Conservation (phyloP, 345 rosid species). For the Raphanus raphanistrum region DNA sequence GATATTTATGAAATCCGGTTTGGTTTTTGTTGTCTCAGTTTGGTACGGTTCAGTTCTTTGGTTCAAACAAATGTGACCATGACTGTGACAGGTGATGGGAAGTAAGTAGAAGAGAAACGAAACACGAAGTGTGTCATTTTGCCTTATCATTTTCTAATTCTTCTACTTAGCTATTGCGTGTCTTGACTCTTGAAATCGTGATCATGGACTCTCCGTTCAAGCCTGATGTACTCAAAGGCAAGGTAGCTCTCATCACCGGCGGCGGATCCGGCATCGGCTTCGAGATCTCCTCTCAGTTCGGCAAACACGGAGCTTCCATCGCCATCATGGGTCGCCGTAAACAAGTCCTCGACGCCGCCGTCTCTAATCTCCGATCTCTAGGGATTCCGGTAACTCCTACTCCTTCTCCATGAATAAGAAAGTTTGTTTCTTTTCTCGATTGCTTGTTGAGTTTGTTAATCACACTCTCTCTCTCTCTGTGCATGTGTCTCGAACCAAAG, state of each 20-base stretch:
- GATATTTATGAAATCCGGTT: no score
- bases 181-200: background rate
- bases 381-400: conserved; percentile 51
- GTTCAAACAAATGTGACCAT: no score
- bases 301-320: conserved; percentile 69
- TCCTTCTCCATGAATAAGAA: background rate
- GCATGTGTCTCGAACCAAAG: conserved; percentile 28
- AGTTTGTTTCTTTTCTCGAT: background rate
- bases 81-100: background rate
- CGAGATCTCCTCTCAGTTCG: conserved; percentile 68
- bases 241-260: conserved; percentile 74
- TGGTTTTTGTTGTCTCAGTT: no score
- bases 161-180: background rate
- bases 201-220: conserved; percentile 74
- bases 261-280: conserved; percentile 92
- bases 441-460: background rate
- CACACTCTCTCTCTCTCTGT: background rate
- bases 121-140: background rate
- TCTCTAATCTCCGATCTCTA: conserved; percentile 57
- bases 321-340: conserved; percentile 84
- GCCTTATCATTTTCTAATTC: background rate
- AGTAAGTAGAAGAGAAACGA: background rate
- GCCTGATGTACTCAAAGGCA: conserved; percentile 51
- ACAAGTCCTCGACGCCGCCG: conserved; percentile 63
- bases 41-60: no score